These are phyloP conservation scores for Penicillium sumatraense DNA, from an alignment of 2,329 filamentous ascomycete genomes.

Conservation along the genomic window DNA sequence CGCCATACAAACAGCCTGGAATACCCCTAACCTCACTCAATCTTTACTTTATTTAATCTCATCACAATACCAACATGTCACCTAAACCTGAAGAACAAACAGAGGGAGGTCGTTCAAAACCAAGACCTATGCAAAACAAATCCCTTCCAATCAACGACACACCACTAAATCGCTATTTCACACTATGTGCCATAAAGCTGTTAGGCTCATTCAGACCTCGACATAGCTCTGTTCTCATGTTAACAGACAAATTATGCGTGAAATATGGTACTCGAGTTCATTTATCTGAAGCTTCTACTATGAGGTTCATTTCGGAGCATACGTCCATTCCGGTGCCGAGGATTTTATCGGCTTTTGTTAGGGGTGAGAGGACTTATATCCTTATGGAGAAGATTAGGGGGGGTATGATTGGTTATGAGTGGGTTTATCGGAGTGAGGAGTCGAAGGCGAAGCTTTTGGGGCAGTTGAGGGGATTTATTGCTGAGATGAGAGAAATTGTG, in stretches of 20 bases:
- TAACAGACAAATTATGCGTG: conserved; percentile 35
- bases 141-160: conserved; percentile 6
- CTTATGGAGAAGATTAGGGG: conserved; percentile 47
- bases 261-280: conserved; percentile 35
- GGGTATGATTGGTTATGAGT: conserved; percentile 37
- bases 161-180: no score
- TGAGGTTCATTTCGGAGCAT: conserved; percentile 41
- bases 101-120: no score
- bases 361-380: conserved; percentile 38
- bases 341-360: conserved; percentile 42
- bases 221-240: conserved; percentile 26
- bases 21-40: no score
- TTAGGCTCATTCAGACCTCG: neutral
- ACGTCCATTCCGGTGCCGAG: conserved; percentile 47
- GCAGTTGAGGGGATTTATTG: conserved; percentile 34
- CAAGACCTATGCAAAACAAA: no score
- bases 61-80: no score
- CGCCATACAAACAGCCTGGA: no score
- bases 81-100: no score
- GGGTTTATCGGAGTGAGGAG: conserved; percentile 35
- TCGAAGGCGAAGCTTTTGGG: conserved; percentile 41
- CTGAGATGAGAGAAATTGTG: conserved; percentile 35
- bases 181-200: no score
- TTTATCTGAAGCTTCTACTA: conserved; percentile 39
- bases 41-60: no score